phyloP scores from a whole-genome alignment of 345 rosid species.

The Nephelium lappaceum region DNA sequence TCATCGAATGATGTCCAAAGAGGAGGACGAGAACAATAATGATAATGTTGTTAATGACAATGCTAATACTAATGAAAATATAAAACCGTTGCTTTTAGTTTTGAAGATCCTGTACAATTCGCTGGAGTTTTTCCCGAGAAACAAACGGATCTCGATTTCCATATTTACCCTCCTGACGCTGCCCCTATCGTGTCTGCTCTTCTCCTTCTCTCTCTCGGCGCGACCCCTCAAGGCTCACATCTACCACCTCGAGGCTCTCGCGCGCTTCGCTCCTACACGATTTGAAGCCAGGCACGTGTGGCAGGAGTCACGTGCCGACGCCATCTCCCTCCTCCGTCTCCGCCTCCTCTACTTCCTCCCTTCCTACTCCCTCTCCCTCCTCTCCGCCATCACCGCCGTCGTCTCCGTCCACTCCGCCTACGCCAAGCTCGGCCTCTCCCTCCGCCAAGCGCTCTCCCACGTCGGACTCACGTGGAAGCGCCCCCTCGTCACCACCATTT shows the following conservation, averaged over 20 bases:
- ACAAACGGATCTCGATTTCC: conserved; percentile 47
- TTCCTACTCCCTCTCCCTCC: conserved; percentile 53
- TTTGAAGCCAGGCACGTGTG: conserved; percentile 66
- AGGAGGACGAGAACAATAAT: not conserved
- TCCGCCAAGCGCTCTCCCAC: conserved; percentile 31
- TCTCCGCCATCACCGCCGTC: conserved; percentile 42
- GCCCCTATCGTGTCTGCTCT: conserved; percentile 61
- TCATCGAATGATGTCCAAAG: conserved; percentile 25
- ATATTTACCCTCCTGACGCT: conserved; percentile 49
- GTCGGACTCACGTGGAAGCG: conserved; percentile 43
- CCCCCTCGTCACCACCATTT: conserved; percentile 51
- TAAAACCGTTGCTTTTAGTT: not conserved
- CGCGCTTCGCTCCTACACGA: conserved; percentile 46
- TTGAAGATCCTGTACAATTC: conserved; percentile 39
- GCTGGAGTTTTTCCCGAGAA: conserved; percentile 42
- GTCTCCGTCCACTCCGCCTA: conserved; percentile 29
- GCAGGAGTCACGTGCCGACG: conserved; percentile 63
- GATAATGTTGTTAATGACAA: not conserved
- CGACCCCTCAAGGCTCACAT: conserved; percentile 54
- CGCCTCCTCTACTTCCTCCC: conserved; percentile 53
- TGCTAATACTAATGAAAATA: not conserved
- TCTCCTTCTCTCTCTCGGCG: conserved; percentile 54
- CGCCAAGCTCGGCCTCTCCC: conserved; percentile 27
- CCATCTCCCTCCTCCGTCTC: conserved; percentile 59
- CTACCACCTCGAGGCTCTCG: conserved; percentile 58